Evolutionary conservation across 192 early-diverging fungal species (phyloP).

Genomic region (Bifiguratus adelaidae): DNA sequence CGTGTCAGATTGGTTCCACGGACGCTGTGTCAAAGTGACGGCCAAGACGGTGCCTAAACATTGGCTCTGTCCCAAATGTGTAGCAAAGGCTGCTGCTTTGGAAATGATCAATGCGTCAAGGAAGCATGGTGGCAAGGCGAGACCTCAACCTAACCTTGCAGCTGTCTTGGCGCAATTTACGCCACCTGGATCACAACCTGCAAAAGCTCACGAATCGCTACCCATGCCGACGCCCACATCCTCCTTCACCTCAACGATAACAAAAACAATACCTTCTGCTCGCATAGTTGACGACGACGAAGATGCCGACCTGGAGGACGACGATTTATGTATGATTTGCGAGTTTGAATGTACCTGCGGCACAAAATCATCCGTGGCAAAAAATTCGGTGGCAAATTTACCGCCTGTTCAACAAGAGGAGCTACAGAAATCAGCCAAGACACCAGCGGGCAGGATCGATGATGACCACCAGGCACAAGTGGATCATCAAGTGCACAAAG

Average conservation of each 20-base stretch:
- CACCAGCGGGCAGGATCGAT: conserved; percentile 16
- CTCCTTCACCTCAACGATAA: background rate
- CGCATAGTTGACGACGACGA: conserved; percentile 32
- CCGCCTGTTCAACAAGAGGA: background rate
- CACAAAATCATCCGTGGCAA: background rate
- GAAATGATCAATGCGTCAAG: conserved; percentile 6
- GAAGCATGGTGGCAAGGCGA: conserved; percentile 1
- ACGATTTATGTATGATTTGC: conserved; percentile 44
- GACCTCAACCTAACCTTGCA: background rate
- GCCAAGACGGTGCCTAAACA: conserved; percentile 17
- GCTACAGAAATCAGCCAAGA: no score
- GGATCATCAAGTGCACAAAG: conserved; percentile 11
- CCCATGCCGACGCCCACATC: background rate
- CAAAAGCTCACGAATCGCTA: background rate
- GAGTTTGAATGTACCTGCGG: conserved; percentile 42
- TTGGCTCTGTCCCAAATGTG: conserved; percentile 14
- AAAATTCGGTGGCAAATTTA: background rate
- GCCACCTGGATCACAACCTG: background rate
- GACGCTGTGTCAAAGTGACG: conserved; percentile 32
- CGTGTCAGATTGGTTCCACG: conserved; percentile 46
- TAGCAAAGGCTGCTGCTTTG: conserved; percentile 1
- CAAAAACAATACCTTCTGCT: no score
- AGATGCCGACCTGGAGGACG: conserved; percentile 28
- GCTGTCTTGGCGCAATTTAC: background rate
- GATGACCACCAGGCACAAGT: conserved; percentile 14